Base-by-base conservation (phyloP, 495 filamentous ascomycete genomes). In the Podospora comata region DNA sequence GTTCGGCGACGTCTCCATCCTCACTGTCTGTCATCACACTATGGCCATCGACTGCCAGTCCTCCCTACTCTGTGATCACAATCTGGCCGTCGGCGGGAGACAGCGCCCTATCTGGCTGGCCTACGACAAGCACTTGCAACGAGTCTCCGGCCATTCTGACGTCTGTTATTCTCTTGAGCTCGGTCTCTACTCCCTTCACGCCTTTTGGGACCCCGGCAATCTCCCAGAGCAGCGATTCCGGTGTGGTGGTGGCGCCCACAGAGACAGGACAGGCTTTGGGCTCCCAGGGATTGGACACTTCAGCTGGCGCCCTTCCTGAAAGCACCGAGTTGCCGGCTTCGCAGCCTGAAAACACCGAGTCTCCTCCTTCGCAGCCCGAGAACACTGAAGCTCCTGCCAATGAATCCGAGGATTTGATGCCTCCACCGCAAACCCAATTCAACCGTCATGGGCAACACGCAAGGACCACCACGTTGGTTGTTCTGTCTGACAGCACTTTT, bases 351-450 rank as follows among this genome's bases (percentile, higher is more conserved):
- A 32, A 16, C 54, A 68, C 53, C 3, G 57, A 60, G 32, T 1
- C 9, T 18, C 57, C 56, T 2, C 19, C 55, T 26, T 2, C 26
- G 2, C 58, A 69, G 62, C 44, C 61, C 15, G 61, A 63, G 15
- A 16, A 15, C 11, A 32, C 63, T 61, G 27, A 6, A 13, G 1
- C 32, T 23, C n/a, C 9, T 11, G 23, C 18, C 2, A 1, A 63
- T 5, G 5, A 7, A 32, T 39, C 61, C 30, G 30, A 44, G 7
- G 68, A 62, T 9, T 2, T 27, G 15, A 23, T 67, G 27, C 67
- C 70, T 16, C 69, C 69, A 13, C 70, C 70, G 0, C 68, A 76
- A 56, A 72, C 74, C 4, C 72, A 76, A 23, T 65, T 76, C 44
- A 60, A 67, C 30, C 66, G 65, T 6, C 68, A 68, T 5, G 55